Evolutionary conservation across 1,284 basidiomycete species (phyloP), one percentile per base, ranked within the genome.

Genomic region (Heterobasidion occidentale): DNA sequence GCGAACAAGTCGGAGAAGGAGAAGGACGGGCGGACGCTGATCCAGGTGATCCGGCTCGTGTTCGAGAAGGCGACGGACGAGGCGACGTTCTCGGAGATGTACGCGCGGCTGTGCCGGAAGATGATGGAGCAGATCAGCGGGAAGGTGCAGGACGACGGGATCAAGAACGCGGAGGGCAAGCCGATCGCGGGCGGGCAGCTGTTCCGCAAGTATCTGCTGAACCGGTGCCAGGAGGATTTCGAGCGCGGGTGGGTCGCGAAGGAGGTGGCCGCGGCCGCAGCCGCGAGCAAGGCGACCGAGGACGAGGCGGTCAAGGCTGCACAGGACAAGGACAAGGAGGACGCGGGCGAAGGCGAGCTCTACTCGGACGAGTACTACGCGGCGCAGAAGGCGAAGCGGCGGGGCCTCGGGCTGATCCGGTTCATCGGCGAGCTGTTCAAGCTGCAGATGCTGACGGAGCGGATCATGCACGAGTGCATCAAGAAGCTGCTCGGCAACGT

Each of bases 351-450:
- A 67, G 76, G 80, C 58, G 90, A 81, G 7, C 78, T 94, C 50
- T 90, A 97, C 65, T 96, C 92, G 6, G 94, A 98, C 12, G 95
- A 98, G 74, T 98, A 98, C 77, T 98, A 98, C 68, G 90, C 90
- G 52, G 92, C 91, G 17, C 90, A 95, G 71, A 98, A 98, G 78
- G 94, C 94, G 48, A 98, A 98, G 79, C 92, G 95, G 62, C 90
- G 92, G 62, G 94, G 95, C 71, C 87, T 98, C 27, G 96, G 96
- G 79, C 83, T 98, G 60, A 92, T 98, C 71, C 92, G 92, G 70
- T 97, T 99, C 76, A 97, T 98, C 62, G 95, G 96, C 66, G 95
- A 98, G 76, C 78, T 98, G 57, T 98, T 94, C 88, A 98, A 98
- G 77, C 78, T 98, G 44, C 88, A 83, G 73, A 64, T 67, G 65